Evolutionary conservation across 805 yeast species (phyloP), one percentile per base, ranked within the genome.

Genomic region (Lipomyces kockii): DNA sequence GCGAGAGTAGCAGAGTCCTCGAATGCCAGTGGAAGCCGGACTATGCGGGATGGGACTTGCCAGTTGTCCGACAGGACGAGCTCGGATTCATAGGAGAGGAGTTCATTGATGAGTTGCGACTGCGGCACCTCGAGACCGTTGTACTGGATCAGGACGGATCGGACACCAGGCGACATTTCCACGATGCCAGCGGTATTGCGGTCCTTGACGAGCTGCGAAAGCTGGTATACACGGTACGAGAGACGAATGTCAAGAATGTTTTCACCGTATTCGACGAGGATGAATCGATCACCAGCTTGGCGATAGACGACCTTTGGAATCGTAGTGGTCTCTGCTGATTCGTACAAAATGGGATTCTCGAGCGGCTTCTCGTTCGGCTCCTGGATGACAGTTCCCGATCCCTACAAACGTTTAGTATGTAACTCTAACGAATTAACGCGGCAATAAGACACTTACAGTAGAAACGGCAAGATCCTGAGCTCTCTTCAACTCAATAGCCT

Each of bases 151-250:
- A 94, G 84, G 39, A 95, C 97, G 4, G 98, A 93, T 76, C 98
- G 85, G 39, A 95, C 98, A 81, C 98, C 98, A 73, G 91, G 97
- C 1, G 97, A 92, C 97, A 95, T 91, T 79, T 95, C 98, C 66
- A 91, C 86, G 67, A 94, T 89, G 65, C 98, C 98, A 49, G 71
- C 68, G 35, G 97, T 89, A 67, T 86, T 82, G 72, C 87, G 84
- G 32, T 82, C 81, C 58, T 82, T 80, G 54, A 91, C 96, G 83
- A 86, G 83, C 71, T 89, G 90, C 64, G 90, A 90, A 77, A 94
- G 84, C 74, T 89, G 86, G 78, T 91, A 90, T 64, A 95, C 91
- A 74, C 98, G 85, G 83, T 93, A 94, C 29, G 92, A 83, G 73
- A 90, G 80, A 78, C 91, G 91, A 79, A 94, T 84, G 78, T 93